Conservation (phyloP, 2,329 filamentous ascomycete species). For the Moelleriella libera region DNA sequence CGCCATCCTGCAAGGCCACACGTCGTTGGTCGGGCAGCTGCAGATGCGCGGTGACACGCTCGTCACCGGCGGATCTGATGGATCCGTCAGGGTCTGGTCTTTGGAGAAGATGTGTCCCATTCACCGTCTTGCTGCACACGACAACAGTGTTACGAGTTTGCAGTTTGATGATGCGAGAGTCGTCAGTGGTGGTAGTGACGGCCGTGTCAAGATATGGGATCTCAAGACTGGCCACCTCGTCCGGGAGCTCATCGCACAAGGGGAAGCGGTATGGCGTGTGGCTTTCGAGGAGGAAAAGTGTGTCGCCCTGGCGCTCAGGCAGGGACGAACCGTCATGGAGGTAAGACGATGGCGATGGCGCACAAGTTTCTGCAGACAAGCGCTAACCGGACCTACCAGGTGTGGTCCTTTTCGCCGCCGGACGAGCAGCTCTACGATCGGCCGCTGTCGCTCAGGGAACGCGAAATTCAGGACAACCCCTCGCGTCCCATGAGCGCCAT, state of each 20-base stretch:
- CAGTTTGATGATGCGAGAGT: conserved; percentile 95
- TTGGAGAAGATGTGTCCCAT: conserved; percentile 82
- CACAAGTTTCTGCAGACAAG: not conserved
- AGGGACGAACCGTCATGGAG: conserved; percentile 90
- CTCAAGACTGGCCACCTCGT: conserved; percentile 82
- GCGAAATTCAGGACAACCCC: conserved; percentile 28
- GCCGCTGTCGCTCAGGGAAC: conserved; percentile 33
- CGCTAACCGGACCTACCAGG: conserved; percentile 31
- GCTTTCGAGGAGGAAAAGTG: conserved; percentile 98
- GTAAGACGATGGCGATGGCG: conserved; percentile 32
- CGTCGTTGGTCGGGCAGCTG: conserved; percentile 87
- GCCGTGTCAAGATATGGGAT: conserved; percentile 98
- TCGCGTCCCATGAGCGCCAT: conserved; percentile 37
- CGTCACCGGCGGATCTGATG: conserved; percentile 91
- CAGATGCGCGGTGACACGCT: conserved; percentile 92
- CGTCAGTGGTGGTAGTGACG: conserved; percentile 90
- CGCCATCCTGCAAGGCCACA: conserved; percentile 90
- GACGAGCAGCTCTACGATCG: conserved; percentile 48
- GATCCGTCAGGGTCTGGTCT: conserved; percentile 93
- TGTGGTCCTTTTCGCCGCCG: conserved; percentile 89
- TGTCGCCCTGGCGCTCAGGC: conserved; percentile 81
- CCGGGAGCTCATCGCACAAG: conserved; percentile 77
- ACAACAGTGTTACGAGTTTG: conserved; percentile 94
- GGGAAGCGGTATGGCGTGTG: conserved; percentile 93
- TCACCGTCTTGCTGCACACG: conserved; percentile 86